Evolutionary conservation across 2,329 filamentous ascomycete genomes (phyloP), one percentile per base, ranked within the genome.

Genomic region (Lasiodiplodia sp.): DNA sequence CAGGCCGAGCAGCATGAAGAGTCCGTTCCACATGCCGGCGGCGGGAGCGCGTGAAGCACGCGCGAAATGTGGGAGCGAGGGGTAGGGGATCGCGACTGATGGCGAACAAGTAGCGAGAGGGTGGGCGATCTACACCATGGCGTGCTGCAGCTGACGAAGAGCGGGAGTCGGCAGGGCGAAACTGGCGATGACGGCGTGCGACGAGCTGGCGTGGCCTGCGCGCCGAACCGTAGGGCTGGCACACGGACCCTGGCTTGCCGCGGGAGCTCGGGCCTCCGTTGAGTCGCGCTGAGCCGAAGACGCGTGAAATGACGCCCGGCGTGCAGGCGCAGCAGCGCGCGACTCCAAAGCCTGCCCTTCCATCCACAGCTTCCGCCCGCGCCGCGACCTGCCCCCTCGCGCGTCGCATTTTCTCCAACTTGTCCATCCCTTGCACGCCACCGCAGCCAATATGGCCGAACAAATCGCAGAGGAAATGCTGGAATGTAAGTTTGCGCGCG

Each of bases 1-100:
- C 83, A 91, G 77, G 47, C 84, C 82, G 81, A 91, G 85, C 83
- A 91, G 79, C 76, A 88, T 89, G 73, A 90, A 86, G 56, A 91
- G 83, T 74, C 88, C 88, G 79, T 89, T 87, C 86, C 88, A 83
- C 82, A 84, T 85, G 73, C 12, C 76, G 76, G 67, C 70, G 71
- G 60, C 72, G 69, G 66, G 37, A 21, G 49, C 38, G 37, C 49
- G 57, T 21, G 21, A 25, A 38, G 44, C 37, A 16, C 49, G 21
- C 37, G 57, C 40, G 25, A 49, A 11, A 25, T 18, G 21, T 28
- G 23, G 25, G 37, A 60, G 25, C 16, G 28, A 57, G 44, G 44
- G 38, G 44, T 14, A 8, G 31, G n/a, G 5, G 28, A 49, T 14
- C 44, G 60, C 60, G 51, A 64, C 53, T n/a, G 65, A 49, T 47